A percentile compares a stretch with the other conserved stretches of the same genome.
phyloP scores from a whole-genome alignment of 1,284 basidiomycete species.

The Heimioporus retisporus region DNA sequence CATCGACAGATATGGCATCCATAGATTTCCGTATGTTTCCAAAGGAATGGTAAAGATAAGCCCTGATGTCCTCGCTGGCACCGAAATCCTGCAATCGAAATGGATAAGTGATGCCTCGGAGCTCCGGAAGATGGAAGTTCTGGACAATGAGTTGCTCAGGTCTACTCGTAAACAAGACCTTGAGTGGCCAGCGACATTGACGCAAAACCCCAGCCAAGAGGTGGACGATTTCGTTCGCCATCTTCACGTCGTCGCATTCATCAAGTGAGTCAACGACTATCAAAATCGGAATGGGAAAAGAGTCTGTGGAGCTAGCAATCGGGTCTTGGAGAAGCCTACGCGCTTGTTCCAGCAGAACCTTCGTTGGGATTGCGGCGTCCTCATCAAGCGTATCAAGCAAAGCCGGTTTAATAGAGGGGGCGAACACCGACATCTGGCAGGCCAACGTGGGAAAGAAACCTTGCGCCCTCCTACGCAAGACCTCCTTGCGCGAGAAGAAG shows the following conservation, averaged over 20 bases:
- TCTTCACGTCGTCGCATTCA: constrained; percentile 30
- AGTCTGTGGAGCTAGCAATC: constrained; percentile 14
- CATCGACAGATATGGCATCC: not conserved
- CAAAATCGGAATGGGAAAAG: constrained; percentile 19
- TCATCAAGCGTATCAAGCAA: constrained; percentile 20
- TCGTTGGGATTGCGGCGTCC: constrained; percentile 27
- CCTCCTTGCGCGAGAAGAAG: constrained; percentile 35
- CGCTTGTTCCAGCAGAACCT: constrained; percentile 31
- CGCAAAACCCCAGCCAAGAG: constrained; percentile 22
- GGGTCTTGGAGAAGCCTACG: constrained; percentile 27
- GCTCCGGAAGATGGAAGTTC: constrained; percentile 25
- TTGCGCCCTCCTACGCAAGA: constrained; percentile 26
- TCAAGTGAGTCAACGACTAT: constrained; percentile 37
- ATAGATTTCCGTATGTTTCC: constrained; percentile 10
- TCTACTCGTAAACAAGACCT: constrained; percentile 30
- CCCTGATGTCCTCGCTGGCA: constrained; percentile 30
- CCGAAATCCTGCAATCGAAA: constrained; percentile 26
- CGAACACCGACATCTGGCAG: constrained; percentile 22
- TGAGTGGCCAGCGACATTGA: constrained; percentile 23
- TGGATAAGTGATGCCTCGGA: constrained; percentile 8
- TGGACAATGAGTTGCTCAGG: constrained; percentile 27
- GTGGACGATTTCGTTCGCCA: constrained; percentile 25
- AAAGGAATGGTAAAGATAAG: constrained; percentile 32
- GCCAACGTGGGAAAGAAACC: constrained; percentile 32
- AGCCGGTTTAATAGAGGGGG: constrained; percentile 22